These are phyloP conservation scores for Saccharum spontaneum DNA, from an alignment of 176 grass and related monocot species.

Conservation along the genomic window DNA sequence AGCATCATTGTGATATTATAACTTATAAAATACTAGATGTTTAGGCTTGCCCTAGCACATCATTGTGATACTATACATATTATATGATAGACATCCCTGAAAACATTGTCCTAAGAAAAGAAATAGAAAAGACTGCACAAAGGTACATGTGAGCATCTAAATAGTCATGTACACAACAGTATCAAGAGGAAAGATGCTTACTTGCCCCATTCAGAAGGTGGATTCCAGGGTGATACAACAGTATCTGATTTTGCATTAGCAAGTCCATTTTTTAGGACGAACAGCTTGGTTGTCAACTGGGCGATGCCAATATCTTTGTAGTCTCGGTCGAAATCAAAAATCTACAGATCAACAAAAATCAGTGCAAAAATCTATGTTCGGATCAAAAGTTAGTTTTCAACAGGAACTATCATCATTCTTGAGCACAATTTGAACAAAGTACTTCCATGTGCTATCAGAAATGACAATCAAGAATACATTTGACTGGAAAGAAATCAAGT, in stretches of 20 bases:
- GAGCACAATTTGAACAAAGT: slow-evolving; percentile 22
- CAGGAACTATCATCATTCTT: slow-evolving; percentile 8
- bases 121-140: background rate
- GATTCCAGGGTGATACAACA: slow-evolving; percentile 89
- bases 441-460: slow-evolving; percentile 17
- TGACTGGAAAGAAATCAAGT: slow-evolving; percentile 28
- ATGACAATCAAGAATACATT: slow-evolving; percentile 34
- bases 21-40: background rate
- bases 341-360: slow-evolving; percentile 57
- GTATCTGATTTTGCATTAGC: slow-evolving; percentile 88
- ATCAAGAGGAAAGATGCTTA: slow-evolving; percentile 51
- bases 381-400: slow-evolving; percentile 15
- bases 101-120: background rate
- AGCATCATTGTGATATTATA: background rate
- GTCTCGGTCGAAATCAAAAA: slow-evolving; percentile 97
- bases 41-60: slow-evolving; percentile 10
- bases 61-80: background rate
- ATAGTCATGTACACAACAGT: slow-evolving; percentile 10
- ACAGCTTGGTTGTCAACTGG: slow-evolving; percentile 83
- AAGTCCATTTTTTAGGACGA: slow-evolving; percentile 88
- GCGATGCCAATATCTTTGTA: slow-evolving; percentile 95
- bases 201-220: slow-evolving; percentile 99
- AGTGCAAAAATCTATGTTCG: slow-evolving; percentile 30
- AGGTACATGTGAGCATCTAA: background rate
- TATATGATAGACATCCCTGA: background rate